Conservation (phyloP, 495 filamentous ascomycete species). For the Penicillium bialowiezense region DNA sequence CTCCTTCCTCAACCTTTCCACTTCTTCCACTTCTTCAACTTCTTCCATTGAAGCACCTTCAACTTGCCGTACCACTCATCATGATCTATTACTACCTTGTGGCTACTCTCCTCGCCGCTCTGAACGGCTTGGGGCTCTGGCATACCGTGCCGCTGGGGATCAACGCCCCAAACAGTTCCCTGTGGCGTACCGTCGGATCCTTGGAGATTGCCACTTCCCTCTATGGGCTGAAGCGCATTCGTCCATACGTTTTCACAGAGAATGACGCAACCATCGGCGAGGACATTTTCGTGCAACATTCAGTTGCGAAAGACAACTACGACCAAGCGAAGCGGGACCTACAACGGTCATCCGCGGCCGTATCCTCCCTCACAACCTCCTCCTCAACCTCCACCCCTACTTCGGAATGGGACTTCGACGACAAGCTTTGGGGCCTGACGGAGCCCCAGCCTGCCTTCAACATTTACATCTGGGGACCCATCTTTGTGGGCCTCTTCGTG, state of each 20-base stretch:
- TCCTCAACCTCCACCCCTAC: too few species aligned
- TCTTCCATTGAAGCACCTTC: too few species aligned
- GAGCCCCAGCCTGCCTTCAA: too few species aligned
- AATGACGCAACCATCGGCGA: not conserved
- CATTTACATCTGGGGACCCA: too few species aligned
- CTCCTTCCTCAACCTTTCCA: too few species aligned
- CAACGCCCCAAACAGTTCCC: not conserved
- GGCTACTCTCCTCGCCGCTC: not conserved
- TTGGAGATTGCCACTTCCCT: not conserved
- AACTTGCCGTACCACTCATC: not conserved
- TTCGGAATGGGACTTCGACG: too few species aligned
- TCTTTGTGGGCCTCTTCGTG: too few species aligned
- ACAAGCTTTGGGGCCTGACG: too few species aligned
- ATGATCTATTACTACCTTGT: not conserved
- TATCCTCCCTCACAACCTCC: too few species aligned
- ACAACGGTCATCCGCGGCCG: not conserved
- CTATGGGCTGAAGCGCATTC: not conserved
- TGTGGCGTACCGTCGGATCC: slow-evolving; percentile 1
- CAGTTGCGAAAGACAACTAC: not conserved
- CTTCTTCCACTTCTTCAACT: not conserved
- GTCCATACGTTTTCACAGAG: not conserved
- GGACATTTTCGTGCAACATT: not conserved
- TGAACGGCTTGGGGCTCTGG: not conserved
- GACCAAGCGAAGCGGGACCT: not conserved
- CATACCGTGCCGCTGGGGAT: not conserved